Percentiles rank a stretch among this genome's conserved stretches.
Conservation (phyloP, 495 filamentous ascomycete species). For the Aspergillus hancockii region DNA sequence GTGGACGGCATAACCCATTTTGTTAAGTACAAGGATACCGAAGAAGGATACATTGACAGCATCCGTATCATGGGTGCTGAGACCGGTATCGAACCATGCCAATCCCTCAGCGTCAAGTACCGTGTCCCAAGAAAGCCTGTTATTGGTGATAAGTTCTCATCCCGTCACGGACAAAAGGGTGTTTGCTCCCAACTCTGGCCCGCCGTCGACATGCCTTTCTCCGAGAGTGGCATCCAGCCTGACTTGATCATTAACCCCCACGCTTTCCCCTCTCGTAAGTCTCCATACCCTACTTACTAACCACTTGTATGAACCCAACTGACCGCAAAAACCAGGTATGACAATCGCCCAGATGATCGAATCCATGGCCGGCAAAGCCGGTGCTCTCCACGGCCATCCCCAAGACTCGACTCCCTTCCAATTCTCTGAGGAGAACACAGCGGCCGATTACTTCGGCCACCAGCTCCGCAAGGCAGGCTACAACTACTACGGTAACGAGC, state of each 20-base stretch:
- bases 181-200: conserved; percentile 98
- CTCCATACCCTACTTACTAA: background rate
- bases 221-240: conserved; percentile 93
- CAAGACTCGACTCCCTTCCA: conserved; percentile 95
- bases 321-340: conserved; percentile 58
- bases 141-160: conserved; percentile 74
- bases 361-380: conserved; percentile 92
- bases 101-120: conserved; percentile 86
- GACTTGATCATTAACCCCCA: conserved; percentile 99
- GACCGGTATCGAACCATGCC: conserved; percentile 75
- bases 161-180: conserved; percentile 60
- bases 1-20: conserved; percentile 77
- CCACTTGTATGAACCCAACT: conserved; percentile 4
- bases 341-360: conserved; percentile 99
- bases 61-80: conserved; percentile 86
- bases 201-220: conserved; percentile 91
- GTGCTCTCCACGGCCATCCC: conserved; percentile 87
- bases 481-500: conserved; percentile 98
- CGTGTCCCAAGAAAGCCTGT: conserved; percentile 86
- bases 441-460: conserved; percentile 92
- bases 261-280: conserved; percentile 92
- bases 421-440: conserved; percentile 90
- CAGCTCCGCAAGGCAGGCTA: conserved; percentile 92
- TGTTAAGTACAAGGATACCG: conserved; percentile 88
- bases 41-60: conserved; percentile 87